These are phyloP conservation scores for Allantophomopsis cytisporea DNA, from an alignment of 2,329 filamentous ascomycete species.

Conservation along the genomic window DNA sequence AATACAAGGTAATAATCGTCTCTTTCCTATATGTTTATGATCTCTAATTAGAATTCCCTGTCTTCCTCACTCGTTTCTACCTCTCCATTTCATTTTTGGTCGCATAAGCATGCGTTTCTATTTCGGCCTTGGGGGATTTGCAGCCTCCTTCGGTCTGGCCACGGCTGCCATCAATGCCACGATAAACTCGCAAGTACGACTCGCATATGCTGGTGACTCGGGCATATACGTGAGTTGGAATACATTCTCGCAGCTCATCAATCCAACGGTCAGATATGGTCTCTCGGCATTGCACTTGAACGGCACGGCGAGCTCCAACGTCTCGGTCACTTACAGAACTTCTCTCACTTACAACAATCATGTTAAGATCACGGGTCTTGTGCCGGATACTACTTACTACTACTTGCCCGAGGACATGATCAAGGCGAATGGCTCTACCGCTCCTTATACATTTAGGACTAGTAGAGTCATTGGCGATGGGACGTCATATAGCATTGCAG, in stretches of 20 bases:
- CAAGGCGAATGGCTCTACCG: slow-evolving; percentile 33
- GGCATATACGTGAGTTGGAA: slow-evolving; percentile 21
- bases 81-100: background rate
- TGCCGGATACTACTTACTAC: slow-evolving; percentile 32
- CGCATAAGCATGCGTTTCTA: background rate
- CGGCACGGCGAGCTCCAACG: slow-evolving; percentile 11
- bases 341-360: slow-evolving; percentile 24
- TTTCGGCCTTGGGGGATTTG: background rate
- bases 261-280: slow-evolving; percentile 18
- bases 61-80: background rate
- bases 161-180: background rate
- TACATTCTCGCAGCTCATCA: slow-evolving; percentile 14
- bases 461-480: slow-evolving; percentile 27
- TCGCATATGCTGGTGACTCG: slow-evolving; percentile 6
- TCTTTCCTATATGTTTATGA: too few relatives aligned
- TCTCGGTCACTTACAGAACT: slow-evolving; percentile 18
- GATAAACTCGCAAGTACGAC: slow-evolving; percentile 4
- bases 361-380: slow-evolving; percentile 26
- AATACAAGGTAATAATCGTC: too few relatives aligned
- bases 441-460: slow-evolving; percentile 30
- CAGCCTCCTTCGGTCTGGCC: background rate
- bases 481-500: slow-evolving; percentile 27
- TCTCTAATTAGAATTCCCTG: too few relatives aligned
- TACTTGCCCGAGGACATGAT: slow-evolving; percentile 17
- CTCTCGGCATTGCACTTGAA: slow-evolving; percentile 9